These are phyloP conservation scores for Clonostachys rhizophaga DNA, from an alignment of 2,329 filamentous ascomycete genomes.

Conservation along the genomic window DNA sequence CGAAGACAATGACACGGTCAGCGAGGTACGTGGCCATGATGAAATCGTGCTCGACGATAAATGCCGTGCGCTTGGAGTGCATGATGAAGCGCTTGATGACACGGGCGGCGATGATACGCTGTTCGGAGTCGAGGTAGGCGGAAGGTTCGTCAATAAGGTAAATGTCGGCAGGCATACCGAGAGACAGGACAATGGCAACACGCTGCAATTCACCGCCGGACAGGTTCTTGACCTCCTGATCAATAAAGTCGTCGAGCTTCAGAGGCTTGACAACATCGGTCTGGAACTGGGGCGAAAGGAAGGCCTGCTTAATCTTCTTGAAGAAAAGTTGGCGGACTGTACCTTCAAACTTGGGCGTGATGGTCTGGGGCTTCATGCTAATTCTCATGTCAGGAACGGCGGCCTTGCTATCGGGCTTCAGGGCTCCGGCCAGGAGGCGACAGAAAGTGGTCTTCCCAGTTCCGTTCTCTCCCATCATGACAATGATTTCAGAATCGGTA, in stretches of 20 bases:
- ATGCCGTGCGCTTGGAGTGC: conserved; percentile 99
- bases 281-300: conserved; percentile 97
- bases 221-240: conserved; percentile 98
- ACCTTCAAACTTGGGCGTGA: conserved; percentile 95
- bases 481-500: conserved; percentile 96
- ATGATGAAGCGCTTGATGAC: conserved; percentile 99
- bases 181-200: conserved; percentile 95
- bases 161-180: conserved; percentile 93
- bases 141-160: conserved; percentile 98
- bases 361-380: conserved; percentile 99
- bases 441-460: conserved; percentile 99
- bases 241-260: conserved; percentile 98
- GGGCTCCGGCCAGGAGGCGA: conserved; percentile 85
- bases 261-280: conserved; percentile 99
- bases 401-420: conserved; percentile 79
- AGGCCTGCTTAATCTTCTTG: conserved; percentile 98
- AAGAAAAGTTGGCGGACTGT: conserved; percentile 98
- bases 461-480: conserved; percentile 99
- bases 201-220: conserved; percentile 99
- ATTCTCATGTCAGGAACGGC: conserved; percentile 92
- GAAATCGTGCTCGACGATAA: conserved; percentile 99
- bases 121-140: conserved; percentile 96
- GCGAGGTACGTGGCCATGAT: conserved; percentile 81
- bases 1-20: conserved; percentile 97
- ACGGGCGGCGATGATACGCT: conserved; percentile 93